phyloP scores from a whole-genome alignment of 176 grass and related monocot genomes.

The Zoysia pacifica region DNA sequence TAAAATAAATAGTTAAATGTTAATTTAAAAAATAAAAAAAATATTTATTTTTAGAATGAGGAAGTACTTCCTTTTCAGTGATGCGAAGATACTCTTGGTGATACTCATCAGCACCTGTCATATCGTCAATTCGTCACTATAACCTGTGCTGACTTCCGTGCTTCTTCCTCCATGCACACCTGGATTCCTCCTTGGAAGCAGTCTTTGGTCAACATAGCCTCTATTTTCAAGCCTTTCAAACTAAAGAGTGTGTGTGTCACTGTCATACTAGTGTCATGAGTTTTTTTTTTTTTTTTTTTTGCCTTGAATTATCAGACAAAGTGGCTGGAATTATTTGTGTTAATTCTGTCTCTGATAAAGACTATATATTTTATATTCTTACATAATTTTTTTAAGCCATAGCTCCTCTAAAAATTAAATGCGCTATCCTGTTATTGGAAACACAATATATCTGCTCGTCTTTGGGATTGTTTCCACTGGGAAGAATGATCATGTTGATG shows the following conservation, averaged over 20 bases:
- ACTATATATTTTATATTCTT: neutral
- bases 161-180: neutral
- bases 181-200: constrained; percentile 31
- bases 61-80: neutral
- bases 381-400: too few species aligned
- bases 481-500: too few species aligned
- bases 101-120: neutral
- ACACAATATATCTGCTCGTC: too few species aligned
- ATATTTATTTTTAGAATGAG: too few species aligned
- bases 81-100: constrained; percentile 9
- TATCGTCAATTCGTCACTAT: neutral
- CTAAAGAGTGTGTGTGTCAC: neutral
- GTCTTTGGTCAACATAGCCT: constrained; percentile 26
- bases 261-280: neutral
- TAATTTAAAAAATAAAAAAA: too few species aligned
- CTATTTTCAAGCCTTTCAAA: neutral
- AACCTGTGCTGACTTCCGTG: constrained; percentile 7
- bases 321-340: neutral
- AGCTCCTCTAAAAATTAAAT: too few species aligned
- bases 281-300: neutral
- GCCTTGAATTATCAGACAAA: neutral
- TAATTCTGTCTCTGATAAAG: too few species aligned
- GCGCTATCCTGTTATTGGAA: too few species aligned
- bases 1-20: too few species aligned
- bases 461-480: too few species aligned